Base-by-base conservation (phyloP, 768 basidiomycete genomes). In the Zangia roseola region DNA sequence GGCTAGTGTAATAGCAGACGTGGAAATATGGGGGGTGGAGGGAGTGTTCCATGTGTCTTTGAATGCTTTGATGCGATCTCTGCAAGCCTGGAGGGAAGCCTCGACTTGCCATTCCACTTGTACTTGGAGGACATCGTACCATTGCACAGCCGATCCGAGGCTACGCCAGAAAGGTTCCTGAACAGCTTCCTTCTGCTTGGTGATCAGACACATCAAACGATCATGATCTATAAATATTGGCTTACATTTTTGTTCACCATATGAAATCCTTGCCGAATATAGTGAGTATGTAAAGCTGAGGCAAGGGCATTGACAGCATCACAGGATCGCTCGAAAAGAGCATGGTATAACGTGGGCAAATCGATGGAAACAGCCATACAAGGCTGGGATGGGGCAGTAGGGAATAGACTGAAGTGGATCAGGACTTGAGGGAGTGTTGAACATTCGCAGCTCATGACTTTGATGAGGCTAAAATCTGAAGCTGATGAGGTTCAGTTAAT, bases 241-340 rank as follows among this genome's bases (percentile, higher is more conserved):
- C 26, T 26, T 10, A 26, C 26, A 26, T 26, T 5, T 26, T 26
- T 31, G 24, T 43, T 31, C 2, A 21, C 28, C 43, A 49, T 53
- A 8, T 17, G 39, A 21, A 40, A 40, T 64, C 68, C 69, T 24
- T 19, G 10, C 14, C 24, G 20, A 14, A 37, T 21, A 33, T 53
- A 48, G 39, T 53, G 28, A 43, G 38, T 33, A 20, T 25, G 20
- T 28, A 42, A 10, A 8, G 10, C 39, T 41, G 40, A 39, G 7
- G 51, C 44, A 17, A 41, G 25, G 4, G 12, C 19, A 51, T 69
- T 39, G 46, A 55, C 50, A 30, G 47, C 25, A 50, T 74, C 64
- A 13, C 69, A 73, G 2, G 72, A 70, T 0, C 59, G 54, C 46
- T 73, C 67, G 41, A 73, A 74, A 2, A 72, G 46, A 1, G 60